A percentile compares a stretch with the other conserved stretches of the same genome.
phyloP scores from a whole-genome alignment of 2,329 filamentous ascomycete genomes.

The Venturia asperata region DNA sequence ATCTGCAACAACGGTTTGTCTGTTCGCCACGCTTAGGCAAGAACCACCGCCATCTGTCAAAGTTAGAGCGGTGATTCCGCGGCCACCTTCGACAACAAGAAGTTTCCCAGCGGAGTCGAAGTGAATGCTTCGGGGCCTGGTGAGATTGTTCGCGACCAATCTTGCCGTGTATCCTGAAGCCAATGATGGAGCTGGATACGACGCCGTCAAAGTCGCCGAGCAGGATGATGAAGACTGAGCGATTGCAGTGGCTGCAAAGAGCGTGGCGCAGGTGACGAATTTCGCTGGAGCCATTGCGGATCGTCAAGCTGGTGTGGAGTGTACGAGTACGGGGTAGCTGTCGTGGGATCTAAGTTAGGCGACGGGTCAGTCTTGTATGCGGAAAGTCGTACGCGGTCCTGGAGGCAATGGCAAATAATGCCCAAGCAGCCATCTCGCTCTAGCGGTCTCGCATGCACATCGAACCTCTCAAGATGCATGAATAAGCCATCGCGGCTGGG shows the following conservation, averaged over 20 bases:
- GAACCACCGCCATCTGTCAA: constrained; percentile 30
- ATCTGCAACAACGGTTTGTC: constrained; percentile 26
- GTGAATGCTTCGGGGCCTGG: constrained; percentile 33
- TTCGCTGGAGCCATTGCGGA: background rate
- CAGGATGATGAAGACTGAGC: constrained; percentile 18
- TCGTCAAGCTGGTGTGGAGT: background rate
- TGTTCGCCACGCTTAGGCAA: constrained; percentile 24
- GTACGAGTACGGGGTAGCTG: background rate
- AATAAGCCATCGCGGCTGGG: constrained; percentile 3
- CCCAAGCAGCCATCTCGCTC: background rate
- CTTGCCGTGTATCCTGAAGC: constrained; percentile 37
- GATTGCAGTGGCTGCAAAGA: constrained; percentile 32
- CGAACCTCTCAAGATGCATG: background rate
- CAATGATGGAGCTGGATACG: constrained; percentile 36
- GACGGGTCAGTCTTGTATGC: background rate
- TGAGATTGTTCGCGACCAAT: constrained; percentile 34
- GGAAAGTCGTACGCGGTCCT: background rate
- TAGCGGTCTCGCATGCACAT: background rate
- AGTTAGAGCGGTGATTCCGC: constrained; percentile 35
- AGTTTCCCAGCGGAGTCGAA: constrained; percentile 37
- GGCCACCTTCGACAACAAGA: constrained; percentile 34
- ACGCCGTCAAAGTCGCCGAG: constrained; percentile 25
- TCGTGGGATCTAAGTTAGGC: background rate
- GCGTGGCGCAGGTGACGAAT: constrained; percentile 16
- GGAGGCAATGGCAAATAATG: background rate